These are phyloP conservation scores for Pascua guehoae DNA, from an alignment of 1,284 basidiomycete genomes.

Conservation along the genomic window DNA sequence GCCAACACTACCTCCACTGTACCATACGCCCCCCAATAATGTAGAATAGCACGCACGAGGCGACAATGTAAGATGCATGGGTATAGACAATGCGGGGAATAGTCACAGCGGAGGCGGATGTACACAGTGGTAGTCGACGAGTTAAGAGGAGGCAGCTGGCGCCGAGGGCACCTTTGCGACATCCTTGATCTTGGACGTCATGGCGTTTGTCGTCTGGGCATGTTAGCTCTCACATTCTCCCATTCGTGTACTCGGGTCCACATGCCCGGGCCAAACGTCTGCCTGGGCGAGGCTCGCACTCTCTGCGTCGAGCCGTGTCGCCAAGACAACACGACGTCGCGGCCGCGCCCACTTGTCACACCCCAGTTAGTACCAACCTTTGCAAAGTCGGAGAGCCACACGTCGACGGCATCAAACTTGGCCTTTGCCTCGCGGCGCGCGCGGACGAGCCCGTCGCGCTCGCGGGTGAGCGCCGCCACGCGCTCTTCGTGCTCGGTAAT, in stretches of 20 bases:
- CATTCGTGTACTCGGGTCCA: not conserved
- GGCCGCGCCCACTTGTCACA: no score
- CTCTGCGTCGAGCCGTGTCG: no score
- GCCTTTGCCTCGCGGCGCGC: constrained; percentile 39
- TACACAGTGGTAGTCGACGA: not conserved
- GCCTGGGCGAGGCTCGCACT: no score
- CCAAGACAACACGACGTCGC: no score
- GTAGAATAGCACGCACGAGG: no score
- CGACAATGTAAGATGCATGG: not conserved
- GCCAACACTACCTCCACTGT: no score
- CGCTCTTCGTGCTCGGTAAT: constrained; percentile 32
- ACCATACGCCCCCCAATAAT: no score
- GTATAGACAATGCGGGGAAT: constrained; percentile 4
- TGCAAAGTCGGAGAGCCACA: constrained; percentile 32
- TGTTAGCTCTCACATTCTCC: constrained; percentile 1
- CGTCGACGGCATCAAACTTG: constrained; percentile 35
- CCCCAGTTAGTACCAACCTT: no score
- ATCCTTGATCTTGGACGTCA: constrained; percentile 28
- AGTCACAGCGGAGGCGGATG: not conserved
- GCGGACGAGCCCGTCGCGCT: constrained; percentile 34
- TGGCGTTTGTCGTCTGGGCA: constrained; percentile 26
- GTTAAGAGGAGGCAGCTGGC: constrained; percentile 24
- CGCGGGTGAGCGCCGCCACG: constrained; percentile 30
- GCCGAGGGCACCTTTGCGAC: constrained; percentile 47
- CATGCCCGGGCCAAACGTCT: no score